Evolutionary conservation across 805 yeast species (phyloP).

Genomic region (Barnettozyma pratensis): DNA sequence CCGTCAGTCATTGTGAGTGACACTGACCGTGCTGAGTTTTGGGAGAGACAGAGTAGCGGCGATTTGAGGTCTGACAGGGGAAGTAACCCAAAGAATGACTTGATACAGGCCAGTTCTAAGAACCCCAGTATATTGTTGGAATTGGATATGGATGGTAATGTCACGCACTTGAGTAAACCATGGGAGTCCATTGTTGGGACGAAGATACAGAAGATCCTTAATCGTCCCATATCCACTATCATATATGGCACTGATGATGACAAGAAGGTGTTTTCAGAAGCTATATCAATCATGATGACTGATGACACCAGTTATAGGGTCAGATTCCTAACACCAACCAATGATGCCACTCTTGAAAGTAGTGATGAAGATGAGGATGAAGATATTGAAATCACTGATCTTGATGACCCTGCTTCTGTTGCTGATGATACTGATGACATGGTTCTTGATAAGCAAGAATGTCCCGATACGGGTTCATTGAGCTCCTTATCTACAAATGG

Average conservation of each 20-base stretch:
- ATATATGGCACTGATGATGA: slow-evolving; percentile 64
- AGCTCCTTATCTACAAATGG: slow-evolving; percentile 49
- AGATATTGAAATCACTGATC: slow-evolving; percentile 19
- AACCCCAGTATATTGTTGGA: slow-evolving; percentile 81
- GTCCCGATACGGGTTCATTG: slow-evolving; percentile 9
- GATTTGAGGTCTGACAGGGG: neutral
- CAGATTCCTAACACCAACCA: slow-evolving; percentile 51
- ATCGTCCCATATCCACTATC: slow-evolving; percentile 55
- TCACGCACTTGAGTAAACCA: slow-evolving; percentile 66
- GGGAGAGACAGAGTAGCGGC: too few species aligned
- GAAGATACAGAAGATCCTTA: slow-evolving; percentile 44
- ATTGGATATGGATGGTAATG: slow-evolving; percentile 70
- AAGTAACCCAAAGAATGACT: slow-evolving; percentile 35
- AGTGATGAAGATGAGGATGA: slow-evolving; percentile 15
- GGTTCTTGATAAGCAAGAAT: neutral
- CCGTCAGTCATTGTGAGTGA: slow-evolving; percentile 7
- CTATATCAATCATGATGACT: slow-evolving; percentile 60
- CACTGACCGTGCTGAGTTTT: neutral
- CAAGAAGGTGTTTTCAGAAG: slow-evolving; percentile 60
- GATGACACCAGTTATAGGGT: slow-evolving; percentile 79
- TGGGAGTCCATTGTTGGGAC: slow-evolving; percentile 83
- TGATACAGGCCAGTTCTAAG: slow-evolving; percentile 57
- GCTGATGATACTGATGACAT: neutral
- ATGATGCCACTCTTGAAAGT: slow-evolving; percentile 24
- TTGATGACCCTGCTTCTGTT: slow-evolving; percentile 17